A percentile compares a stretch with the other conserved stretches of the same genome.
Evolutionary conservation across 2,329 filamentous ascomycete genomes (phyloP).

Genomic region (Beauveria medogensis): DNA sequence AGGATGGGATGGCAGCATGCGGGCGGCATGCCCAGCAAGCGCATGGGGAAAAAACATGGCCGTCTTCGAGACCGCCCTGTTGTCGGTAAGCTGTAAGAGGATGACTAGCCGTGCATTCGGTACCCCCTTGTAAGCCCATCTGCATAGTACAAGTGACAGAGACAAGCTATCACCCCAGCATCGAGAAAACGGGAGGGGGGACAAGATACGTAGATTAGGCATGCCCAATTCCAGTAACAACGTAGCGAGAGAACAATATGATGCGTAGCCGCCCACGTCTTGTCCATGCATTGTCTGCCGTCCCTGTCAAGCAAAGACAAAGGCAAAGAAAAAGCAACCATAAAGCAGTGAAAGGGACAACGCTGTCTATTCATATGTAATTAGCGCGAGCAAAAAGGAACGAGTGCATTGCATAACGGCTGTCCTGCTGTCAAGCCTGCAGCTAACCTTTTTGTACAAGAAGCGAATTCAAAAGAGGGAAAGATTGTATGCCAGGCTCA

Average conservation of each 20-base stretch:
- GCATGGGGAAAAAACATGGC: background rate
- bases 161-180: background rate
- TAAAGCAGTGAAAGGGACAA: background rate
- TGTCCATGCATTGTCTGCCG: background rate
- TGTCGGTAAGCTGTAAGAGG: no score
- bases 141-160: slow-evolving; percentile 2
- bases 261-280: background rate
- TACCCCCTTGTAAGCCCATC: background rate
- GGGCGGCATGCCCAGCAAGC: background rate
- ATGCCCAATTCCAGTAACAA: background rate
- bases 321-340: background rate
- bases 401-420: background rate
- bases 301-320: background rate
- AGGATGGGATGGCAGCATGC: background rate
- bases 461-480: background rate
- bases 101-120: no score
- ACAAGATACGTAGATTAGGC: background rate
- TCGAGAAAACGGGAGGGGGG: background rate
- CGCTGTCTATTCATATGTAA: background rate
- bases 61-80: background rate
- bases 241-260: background rate
- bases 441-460: background rate
- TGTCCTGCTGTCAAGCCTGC: slow-evolving; percentile 1
- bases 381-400: background rate
- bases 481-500: background rate